Evolutionary conservation across 2,329 filamentous ascomycete genomes (phyloP).

Genomic region (Pseudocercospora vitis): DNA sequence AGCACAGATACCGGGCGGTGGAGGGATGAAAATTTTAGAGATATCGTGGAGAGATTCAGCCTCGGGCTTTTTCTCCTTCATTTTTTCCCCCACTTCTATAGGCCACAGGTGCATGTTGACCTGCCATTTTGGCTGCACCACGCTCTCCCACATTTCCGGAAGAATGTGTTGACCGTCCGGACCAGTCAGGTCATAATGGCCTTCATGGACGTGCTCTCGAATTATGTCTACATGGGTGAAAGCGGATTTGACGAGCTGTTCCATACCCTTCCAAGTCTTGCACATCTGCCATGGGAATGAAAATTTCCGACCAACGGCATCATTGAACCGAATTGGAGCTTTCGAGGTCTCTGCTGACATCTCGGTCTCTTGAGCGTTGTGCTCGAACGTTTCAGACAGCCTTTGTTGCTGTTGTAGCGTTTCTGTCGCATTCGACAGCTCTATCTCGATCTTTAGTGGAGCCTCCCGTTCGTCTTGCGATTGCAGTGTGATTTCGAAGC

Average conservation of each 20-base stretch:
- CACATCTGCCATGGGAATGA: slow-evolving; percentile 87
- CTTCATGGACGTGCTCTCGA: slow-evolving; percentile 46
- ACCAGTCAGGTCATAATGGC: slow-evolving; percentile 50
- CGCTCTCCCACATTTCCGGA: slow-evolving; percentile 50
- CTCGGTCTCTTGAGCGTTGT: slow-evolving; percentile 48
- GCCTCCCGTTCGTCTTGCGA: neutral
- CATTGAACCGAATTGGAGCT: slow-evolving; percentile 82
- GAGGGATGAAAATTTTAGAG: too few relatives aligned
- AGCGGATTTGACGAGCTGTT: slow-evolving; percentile 50
- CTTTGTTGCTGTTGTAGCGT: slow-evolving; percentile 32
- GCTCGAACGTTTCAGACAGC: slow-evolving; percentile 50
- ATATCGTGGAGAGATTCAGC: too few relatives aligned
- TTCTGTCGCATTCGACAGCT: neutral
- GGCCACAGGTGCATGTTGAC: slow-evolving; percentile 54
- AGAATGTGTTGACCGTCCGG: slow-evolving; percentile 52
- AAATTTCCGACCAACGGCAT: slow-evolving; percentile 87
- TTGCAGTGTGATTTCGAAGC: neutral
- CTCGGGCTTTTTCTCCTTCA: too few relatives aligned
- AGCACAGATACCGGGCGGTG: too few relatives aligned
- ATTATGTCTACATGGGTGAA: slow-evolving; percentile 50
- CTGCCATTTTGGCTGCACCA: slow-evolving; percentile 50
- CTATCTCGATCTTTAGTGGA: neutral
- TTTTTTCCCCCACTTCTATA: slow-evolving; percentile 35
- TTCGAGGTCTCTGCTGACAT: slow-evolving; percentile 58
- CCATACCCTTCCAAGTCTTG: slow-evolving; percentile 59